Evolutionary conservation across 306 rosid species (phyloP), one percentile per base, ranked within the genome.

Genomic region (Sindora glabra): DNA sequence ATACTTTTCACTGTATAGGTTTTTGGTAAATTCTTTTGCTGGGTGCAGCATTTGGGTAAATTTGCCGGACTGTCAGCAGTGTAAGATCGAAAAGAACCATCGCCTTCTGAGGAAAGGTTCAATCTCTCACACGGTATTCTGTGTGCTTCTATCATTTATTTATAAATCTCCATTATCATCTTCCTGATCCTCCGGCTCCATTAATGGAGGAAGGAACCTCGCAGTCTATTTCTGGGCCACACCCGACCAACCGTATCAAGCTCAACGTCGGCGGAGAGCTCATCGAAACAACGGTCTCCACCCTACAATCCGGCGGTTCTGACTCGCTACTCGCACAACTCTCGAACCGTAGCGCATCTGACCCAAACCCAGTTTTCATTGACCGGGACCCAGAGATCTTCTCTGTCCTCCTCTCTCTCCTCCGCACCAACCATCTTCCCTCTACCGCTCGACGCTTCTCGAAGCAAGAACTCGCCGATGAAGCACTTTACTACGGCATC

Each of bases 381-480:
- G 96, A 91, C 74, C 96, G 96, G 0, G 95, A 91, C 71, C 95
- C 95, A 0, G 96, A 88, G 56, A 85, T 91, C 53, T 87, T 91
- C 82, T 81, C 92, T 0, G 88, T 81, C 40, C 85, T 87, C 27
- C 89, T 91, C 46, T 91, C 88, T 0, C 88, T 88, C 32, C 92
- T 91, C 64, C 87, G 95, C 24, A 85, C 95, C 19, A 68, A 78
- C n/a, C 81, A 74, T 10, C 69, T 91, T 7, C 92, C 96, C 30
- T 81, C 90, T 59, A 70, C 86, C 0, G 76, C 90, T 8, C 74
- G 50, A 58, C 76, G 82, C 14, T 91, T 91, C 77, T 65, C 95
- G 47, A 85, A 74, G 18, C 89, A 77, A 25, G 95, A 91, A 46
- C 98, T 91, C 64, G 77, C 83, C 56, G 92, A 87, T 62, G 98